phyloP scores from a whole-genome alignment of 176 grass and related monocot species.

The Aegilops longissima region DNA sequence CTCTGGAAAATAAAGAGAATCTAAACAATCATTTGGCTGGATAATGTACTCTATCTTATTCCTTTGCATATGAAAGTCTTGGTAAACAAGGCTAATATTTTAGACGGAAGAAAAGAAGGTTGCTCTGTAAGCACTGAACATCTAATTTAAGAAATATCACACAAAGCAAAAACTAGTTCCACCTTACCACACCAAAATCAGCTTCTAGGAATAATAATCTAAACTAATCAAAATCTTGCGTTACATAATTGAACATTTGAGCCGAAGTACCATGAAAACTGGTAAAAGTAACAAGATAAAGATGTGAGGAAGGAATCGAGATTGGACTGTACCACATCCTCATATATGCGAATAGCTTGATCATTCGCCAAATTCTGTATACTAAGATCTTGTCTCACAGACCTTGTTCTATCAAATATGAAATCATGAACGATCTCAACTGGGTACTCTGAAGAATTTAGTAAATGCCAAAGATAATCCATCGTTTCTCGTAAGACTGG shows the following conservation, averaged over 20 bases:
- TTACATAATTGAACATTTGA: constrained; percentile 9
- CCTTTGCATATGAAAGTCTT: background rate
- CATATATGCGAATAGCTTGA: constrained; percentile 78
- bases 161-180: constrained; percentile 14
- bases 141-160: constrained; percentile 11
- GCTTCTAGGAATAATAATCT: background rate
- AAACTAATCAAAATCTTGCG: background rate
- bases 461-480: constrained; percentile 68
- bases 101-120: background rate
- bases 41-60: constrained; percentile 18
- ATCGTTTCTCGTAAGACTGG: constrained; percentile 66
- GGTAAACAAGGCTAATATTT: constrained; percentile 8
- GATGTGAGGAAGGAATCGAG: constrained; percentile 10
- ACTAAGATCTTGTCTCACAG: constrained; percentile 82
- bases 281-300: constrained; percentile 13
- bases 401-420: constrained; percentile 90
- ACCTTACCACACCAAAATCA: background rate
- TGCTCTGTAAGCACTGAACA: constrained; percentile 6
- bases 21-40: constrained; percentile 11
- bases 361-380: constrained; percentile 75
- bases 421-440: constrained; percentile 93
- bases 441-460: constrained; percentile 53
- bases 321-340: constrained; percentile 73
- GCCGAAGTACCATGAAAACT: background rate
- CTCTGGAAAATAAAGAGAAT: constrained; percentile 7